Conservation (phyloP, 1,284 basidiomycete species). For the Inonotus hispidus region DNA sequence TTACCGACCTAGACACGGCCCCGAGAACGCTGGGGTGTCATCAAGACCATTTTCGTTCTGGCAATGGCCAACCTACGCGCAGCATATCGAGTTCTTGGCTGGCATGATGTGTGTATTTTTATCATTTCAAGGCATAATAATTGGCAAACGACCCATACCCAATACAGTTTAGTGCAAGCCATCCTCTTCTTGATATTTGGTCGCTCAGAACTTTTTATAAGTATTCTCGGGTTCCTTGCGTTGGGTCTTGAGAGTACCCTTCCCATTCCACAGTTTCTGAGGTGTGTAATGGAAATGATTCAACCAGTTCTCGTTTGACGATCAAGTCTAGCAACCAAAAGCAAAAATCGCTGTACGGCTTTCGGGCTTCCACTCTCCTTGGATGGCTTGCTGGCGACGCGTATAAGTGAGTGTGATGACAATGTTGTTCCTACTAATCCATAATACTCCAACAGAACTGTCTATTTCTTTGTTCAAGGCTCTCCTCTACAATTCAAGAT, state of each 20-base stretch:
- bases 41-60: slow-evolving; percentile 75
- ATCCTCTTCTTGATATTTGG: slow-evolving; percentile 74
- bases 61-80: slow-evolving; percentile 76
- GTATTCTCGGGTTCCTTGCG: slow-evolving; percentile 70
- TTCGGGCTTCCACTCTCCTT: slow-evolving; percentile 73
- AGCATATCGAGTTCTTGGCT: slow-evolving; percentile 81
- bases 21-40: slow-evolving; percentile 54
- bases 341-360: slow-evolving; percentile 76
- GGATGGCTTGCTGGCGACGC: slow-evolving; percentile 80
- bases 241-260: slow-evolving; percentile 77
- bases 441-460: slow-evolving; percentile 42
- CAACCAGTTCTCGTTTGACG: neutral
- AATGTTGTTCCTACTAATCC: slow-evolving; percentile 19
- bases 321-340: slow-evolving; percentile 55
- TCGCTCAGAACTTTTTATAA: slow-evolving; percentile 57
- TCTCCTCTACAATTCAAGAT: slow-evolving; percentile 75
- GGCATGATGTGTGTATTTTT: slow-evolving; percentile 55
- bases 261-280: slow-evolving; percentile 76
- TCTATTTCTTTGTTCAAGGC: slow-evolving; percentile 69
- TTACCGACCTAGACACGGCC: slow-evolving; percentile 54
- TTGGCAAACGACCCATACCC: neutral
- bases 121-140: neutral
- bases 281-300: slow-evolving; percentile 35
- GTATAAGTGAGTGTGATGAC: slow-evolving; percentile 56
- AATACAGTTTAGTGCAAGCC: slow-evolving; percentile 55